These are phyloP conservation scores for Candida multigemmis DNA, from an alignment of 805 yeast genomes.

Conservation along the genomic window DNA sequence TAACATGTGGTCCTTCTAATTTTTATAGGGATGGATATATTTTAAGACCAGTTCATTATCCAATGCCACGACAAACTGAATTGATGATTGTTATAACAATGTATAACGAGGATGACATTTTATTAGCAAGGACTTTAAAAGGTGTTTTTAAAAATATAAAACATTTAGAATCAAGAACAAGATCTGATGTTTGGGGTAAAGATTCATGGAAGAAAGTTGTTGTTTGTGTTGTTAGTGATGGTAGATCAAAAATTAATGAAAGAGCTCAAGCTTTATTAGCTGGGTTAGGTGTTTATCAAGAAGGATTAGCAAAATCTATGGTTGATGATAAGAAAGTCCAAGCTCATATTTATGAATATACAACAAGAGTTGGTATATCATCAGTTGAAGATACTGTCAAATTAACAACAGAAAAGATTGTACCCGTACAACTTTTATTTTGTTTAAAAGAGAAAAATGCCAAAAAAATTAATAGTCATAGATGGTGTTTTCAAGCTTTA, in stretches of 20 bases:
- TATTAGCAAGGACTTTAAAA: constrained; percentile 52
- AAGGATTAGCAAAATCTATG: constrained; percentile 51
- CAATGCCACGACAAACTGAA: constrained; percentile 46
- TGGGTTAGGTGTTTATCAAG: constrained; percentile 58
- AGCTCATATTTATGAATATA: constrained; percentile 60
- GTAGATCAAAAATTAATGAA: constrained; percentile 57
- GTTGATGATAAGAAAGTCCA: constrained; percentile 53
- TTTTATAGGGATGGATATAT: constrained; percentile 48
- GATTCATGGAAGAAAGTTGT: constrained; percentile 54
- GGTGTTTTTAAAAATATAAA: constrained; percentile 59
- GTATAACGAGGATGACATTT: constrained; percentile 58
- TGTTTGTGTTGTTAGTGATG: constrained; percentile 56
- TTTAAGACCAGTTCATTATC: constrained; percentile 47
- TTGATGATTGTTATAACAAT: constrained; percentile 54
- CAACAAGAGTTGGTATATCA: constrained; percentile 46
- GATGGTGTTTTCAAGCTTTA: constrained; percentile 64
- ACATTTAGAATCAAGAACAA: constrained; percentile 39
- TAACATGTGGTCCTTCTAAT: constrained; percentile 62
- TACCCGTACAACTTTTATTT: constrained; percentile 54
- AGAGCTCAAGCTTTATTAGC: constrained; percentile 55
- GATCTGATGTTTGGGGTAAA: constrained; percentile 40
- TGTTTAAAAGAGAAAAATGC: constrained; percentile 56
- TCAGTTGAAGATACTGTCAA: constrained; percentile 44
- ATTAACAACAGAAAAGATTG: constrained; percentile 42
- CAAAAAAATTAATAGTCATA: constrained; percentile 57